Base-by-base conservation (phyloP, 78 protist genomes). In the Monocercomonoides exilis region DNA sequence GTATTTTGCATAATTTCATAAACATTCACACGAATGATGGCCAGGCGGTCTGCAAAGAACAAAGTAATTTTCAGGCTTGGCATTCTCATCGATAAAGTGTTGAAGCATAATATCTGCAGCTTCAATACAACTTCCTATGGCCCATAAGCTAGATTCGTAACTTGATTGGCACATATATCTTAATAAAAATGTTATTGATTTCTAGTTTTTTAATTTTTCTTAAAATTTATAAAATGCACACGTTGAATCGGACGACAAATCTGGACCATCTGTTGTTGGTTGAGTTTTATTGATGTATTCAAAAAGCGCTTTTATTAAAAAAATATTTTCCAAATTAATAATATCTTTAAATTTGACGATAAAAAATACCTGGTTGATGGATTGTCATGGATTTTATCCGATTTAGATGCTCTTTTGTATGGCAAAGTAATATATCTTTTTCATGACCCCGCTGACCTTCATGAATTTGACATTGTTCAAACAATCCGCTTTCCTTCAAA, bases 1-100 rank as follows among this genome's bases (percentile, higher is more conserved):
- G n/a, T n/a, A n/a, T n/a, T n/a, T n/a, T n/a, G n/a, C n/a, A n/a
- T n/a, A n/a, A n/a, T n/a, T n/a, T n/a, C n/a, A n/a, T n/a, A n/a
- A n/a, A n/a, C n/a, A n/a, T n/a, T n/a, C n/a, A 54, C 21, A 54
- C 70, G 70, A 54, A 79, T 79, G 82, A 41, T 79, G 82, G 5
- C 82, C 82, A 32, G 82, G 82, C 6, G 82, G 82, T 6, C 82
- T 33, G 36, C 82, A 6, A 6, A 79, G 82, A 29, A 21, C 21
- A 21, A 79, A 79, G 4, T 41, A 33, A 21, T 6, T 79, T 21
- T 4, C 45, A 54, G 70, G n/a, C n/a, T n/a, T n/a, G n/a, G n/a
- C 11, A 54, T 54, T 54, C 70, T 21, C 70, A 54, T 54, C 70
- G 11, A 11, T 11, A 54, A 54, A 21, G 21, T 21, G 38, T 29